Evolutionary conservation across 768 basidiomycete species (phyloP).

Genomic region (Melanogaster broomeanus): DNA sequence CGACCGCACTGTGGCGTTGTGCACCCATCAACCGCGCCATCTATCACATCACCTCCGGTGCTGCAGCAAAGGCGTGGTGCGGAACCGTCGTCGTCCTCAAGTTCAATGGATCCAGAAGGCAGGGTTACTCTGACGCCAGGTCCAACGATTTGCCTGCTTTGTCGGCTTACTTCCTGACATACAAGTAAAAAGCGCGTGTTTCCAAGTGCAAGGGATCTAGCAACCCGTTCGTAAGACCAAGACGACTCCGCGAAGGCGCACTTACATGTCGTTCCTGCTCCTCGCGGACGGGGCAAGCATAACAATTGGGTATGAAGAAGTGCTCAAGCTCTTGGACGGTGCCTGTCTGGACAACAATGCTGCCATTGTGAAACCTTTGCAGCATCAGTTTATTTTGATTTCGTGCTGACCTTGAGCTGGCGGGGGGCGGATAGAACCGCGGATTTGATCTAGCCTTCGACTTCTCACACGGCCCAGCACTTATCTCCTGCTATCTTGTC

Average conservation of each 20-base stretch:
- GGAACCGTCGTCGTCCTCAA: constrained; percentile 83
- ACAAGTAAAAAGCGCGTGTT: constrained; percentile 52
- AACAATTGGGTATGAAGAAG: constrained; percentile 18
- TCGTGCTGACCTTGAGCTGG: too few species aligned
- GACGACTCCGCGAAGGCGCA: constrained; percentile 23
- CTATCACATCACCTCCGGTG: constrained; percentile 80
- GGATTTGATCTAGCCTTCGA: constrained; percentile 25
- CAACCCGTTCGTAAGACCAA: constrained; percentile 30
- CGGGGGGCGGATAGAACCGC: constrained; percentile 22
- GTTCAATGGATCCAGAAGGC: constrained; percentile 80
- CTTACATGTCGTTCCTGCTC: constrained; percentile 40
- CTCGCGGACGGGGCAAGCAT: constrained; percentile 28
- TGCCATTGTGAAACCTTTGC: constrained; percentile 32
- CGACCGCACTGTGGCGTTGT: constrained; percentile 56
- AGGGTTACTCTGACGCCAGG: constrained; percentile 85
- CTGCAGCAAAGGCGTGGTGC: constrained; percentile 78
- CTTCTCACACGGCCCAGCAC: constrained; percentile 31
- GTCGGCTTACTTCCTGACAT: constrained; percentile 84
- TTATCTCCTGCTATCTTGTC: too few species aligned
- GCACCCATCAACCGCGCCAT: constrained; percentile 77
- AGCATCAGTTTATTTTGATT: neutral
- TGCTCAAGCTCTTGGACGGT: too few species aligned
- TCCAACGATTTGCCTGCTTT: constrained; percentile 84
- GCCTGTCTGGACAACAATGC: constrained; percentile 44
- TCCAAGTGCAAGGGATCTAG: too few species aligned